A percentile compares a stretch with the other conserved stretches of the same genome.
Evolutionary conservation across 495 filamentous ascomycete species (phyloP).

Genomic region (Glonium stellatum): DNA sequence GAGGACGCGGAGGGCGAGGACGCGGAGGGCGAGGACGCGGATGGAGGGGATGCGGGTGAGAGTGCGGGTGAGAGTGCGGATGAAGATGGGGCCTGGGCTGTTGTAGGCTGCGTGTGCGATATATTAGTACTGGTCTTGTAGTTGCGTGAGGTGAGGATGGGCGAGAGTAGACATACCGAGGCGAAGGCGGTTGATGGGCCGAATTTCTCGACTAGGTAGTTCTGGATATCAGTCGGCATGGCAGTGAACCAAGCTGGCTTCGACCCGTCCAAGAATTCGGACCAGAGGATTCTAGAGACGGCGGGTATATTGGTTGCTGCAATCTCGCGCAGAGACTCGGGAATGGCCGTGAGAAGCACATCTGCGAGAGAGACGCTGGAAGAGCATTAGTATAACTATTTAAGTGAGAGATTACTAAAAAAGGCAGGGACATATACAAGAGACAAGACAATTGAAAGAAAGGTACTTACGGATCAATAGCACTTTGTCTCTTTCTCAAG

Average conservation of each 20-base stretch:
- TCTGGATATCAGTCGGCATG: constrained; percentile 23
- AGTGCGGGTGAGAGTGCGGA: not conserved
- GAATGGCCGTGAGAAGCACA: constrained; percentile 24
- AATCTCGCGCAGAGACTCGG: constrained; percentile 17
- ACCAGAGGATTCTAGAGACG: constrained; percentile 19
- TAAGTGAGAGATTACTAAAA: not conserved
- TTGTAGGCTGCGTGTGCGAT: not conserved
- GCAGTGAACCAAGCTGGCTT: constrained; percentile 21
- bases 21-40: constrained; percentile 25
- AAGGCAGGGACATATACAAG: not conserved
- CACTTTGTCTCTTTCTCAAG: not conserved
- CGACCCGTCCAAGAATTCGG: constrained; percentile 24
- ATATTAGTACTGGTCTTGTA: not conserved
- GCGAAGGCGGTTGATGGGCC: constrained; percentile 18
- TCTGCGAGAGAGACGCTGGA: constrained; percentile 18
- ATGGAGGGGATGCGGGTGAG: constrained; percentile 1
- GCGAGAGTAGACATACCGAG: not conserved
- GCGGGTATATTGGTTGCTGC: constrained; percentile 24
- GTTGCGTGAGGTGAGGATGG: not conserved
- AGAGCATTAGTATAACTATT: not conserved
- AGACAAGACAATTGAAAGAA: not conserved
- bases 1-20: constrained; percentile 30
- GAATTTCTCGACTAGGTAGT: constrained; percentile 21
- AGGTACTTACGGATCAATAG: not conserved
- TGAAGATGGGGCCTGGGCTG: not conserved